phyloP scores from a whole-genome alignment of 2,329 filamentous ascomycete genomes.

The Botrytis fragariae region DNA sequence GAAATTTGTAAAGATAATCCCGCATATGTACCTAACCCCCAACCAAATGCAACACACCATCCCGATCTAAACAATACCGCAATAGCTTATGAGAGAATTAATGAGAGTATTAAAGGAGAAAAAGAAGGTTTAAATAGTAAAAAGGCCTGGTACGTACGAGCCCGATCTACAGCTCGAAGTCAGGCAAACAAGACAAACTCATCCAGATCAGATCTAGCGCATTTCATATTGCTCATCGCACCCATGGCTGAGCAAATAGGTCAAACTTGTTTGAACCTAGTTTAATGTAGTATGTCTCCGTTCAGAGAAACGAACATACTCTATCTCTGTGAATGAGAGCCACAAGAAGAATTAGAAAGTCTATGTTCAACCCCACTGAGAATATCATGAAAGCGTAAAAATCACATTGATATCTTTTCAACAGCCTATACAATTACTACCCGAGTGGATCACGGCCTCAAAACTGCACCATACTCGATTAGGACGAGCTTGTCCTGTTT shows the following conservation, averaged over 20 bases:
- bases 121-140: neutral
- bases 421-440: neutral
- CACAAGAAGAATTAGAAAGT: neutral
- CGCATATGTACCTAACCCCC: neutral
- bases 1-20: neutral
- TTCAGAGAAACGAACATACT: neutral
- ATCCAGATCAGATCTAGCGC: neutral
- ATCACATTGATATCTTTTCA: rapidly evolving
- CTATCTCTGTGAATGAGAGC: too few relatives aligned
- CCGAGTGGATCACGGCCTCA: neutral
- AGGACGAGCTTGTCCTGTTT: neutral
- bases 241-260: too few relatives aligned
- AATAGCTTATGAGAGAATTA: too few relatives aligned
- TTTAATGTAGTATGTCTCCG: neutral
- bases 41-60: neutral
- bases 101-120: too few relatives aligned
- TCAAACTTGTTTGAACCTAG: neutral
- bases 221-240: neutral
- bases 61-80: too few relatives aligned
- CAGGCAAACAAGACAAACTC: neutral
- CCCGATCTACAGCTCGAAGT: neutral
- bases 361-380: neutral
- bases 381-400: neutral
- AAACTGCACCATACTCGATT: neutral
- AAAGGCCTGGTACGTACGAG: neutral